Percentiles rank a stretch among this genome's conserved stretches.
Conservation (phyloP, 2,329 filamentous ascomycete genomes). For the Penicillium psychrosexuale region DNA sequence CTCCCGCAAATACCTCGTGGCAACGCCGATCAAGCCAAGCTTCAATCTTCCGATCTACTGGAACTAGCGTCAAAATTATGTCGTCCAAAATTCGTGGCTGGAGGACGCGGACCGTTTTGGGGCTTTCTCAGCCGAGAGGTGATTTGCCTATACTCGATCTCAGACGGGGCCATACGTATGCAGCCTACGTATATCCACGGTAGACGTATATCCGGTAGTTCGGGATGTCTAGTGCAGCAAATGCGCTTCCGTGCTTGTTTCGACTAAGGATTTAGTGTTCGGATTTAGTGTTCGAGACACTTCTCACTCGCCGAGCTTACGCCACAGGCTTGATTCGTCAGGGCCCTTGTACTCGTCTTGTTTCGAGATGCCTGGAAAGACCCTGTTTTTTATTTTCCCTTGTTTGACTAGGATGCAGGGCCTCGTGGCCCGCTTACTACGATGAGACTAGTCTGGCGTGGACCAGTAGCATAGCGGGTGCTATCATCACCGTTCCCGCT, state of each 20-base stretch:
- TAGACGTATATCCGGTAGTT: not conserved
- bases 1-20: not conserved
- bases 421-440: constrained; percentile 21
- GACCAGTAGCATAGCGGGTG: not conserved
- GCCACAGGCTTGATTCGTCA: constrained; percentile 20
- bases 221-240: constrained; percentile 10
- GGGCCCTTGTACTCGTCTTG: not conserved
- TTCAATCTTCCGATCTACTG: constrained; percentile 16
- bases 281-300: constrained; percentile 3
- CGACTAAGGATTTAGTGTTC: constrained; percentile 9
- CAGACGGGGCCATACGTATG: constrained; percentile 23
- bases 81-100: constrained; percentile 8
- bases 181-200: constrained; percentile 23
- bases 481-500: constrained; percentile 5
- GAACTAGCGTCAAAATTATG: not conserved
- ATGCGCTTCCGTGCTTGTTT: constrained; percentile 9
- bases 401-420: constrained; percentile 16
- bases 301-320: constrained; percentile 16
- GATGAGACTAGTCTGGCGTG: constrained; percentile 9
- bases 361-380: constrained; percentile 5
- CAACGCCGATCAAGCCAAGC: constrained; percentile 20
- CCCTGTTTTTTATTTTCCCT: constrained; percentile 6
- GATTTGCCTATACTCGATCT: constrained; percentile 14
- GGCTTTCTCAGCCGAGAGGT: constrained; percentile 15
- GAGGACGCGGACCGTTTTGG: constrained; percentile 2